phyloP scores from a whole-genome alignment of 148 eudicot species.

The Heliamphora exappendiculata region DNA sequence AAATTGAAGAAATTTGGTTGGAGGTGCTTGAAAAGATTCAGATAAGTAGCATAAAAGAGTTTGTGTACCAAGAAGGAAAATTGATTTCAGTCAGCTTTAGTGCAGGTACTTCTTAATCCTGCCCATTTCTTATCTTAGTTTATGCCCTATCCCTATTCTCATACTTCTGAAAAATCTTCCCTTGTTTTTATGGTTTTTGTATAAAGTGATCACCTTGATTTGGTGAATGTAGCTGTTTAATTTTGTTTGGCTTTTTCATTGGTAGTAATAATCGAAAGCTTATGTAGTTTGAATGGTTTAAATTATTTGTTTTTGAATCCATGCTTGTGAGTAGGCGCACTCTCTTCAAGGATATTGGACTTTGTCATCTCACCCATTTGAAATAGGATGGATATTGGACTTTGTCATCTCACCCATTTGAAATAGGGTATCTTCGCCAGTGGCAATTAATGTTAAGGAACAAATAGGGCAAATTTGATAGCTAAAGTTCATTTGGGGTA shows the following conservation, averaged over 20 bases:
- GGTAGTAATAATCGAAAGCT: too few species aligned
- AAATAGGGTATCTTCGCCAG: too few species aligned
- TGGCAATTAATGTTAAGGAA: too few species aligned
- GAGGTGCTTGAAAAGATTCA: conserved; percentile 68
- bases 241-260: neutral
- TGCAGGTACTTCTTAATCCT: conserved; percentile 49
- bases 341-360: too few species aligned
- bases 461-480: too few species aligned
- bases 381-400: too few species aligned
- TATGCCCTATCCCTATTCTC: neutral
- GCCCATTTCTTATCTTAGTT: neutral
- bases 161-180: neutral
- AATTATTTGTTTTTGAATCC: too few species aligned
- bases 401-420: too few species aligned
- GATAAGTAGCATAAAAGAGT: conserved; percentile 60
- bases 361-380: too few species aligned
- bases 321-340: too few species aligned
- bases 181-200: neutral
- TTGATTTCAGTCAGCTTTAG: conserved; percentile 61
- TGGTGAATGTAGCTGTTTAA: too few species aligned
- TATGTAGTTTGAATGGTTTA: too few species aligned
- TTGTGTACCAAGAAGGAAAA: conserved; percentile 79
- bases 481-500: neutral
- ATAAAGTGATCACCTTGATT: neutral
- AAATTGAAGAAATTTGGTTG: conserved; percentile 76